Base-by-base conservation (phyloP, 2,329 filamentous ascomycete genomes). In the Cercospora sp. region DNA sequence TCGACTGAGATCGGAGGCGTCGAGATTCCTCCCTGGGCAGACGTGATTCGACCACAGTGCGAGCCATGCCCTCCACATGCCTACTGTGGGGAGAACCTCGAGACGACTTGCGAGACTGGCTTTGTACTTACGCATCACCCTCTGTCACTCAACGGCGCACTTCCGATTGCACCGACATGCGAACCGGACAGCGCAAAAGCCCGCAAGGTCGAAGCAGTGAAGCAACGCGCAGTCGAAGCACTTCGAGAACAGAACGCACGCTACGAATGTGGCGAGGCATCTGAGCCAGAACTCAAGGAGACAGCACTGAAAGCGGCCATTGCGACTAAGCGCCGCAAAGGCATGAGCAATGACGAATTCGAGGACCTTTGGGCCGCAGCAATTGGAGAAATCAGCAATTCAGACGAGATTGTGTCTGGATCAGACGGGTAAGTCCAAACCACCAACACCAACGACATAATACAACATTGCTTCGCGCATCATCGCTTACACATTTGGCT, bases 161-260 rank as follows among this genome's bases (percentile, higher is more conserved):
- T 98, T 5, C 95, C 95, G 7, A 82, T 99, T 8, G 89, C 94
- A 5, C 94, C 96, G 1, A 94, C 92, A 4, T 99, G 95, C 79
- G 94, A 97, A 80, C 91, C 95, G 0, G 96, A 99, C 79, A 93
- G 93, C 69, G 93, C 96, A 76, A 97, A 97, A 79, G 92, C 91
- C 7, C 89, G 92, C 45, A 90, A 91, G 18, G 91, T 98, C 60
- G 92, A 94, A 75, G 88, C 90, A 21, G 93, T 99, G 16, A 93
- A 94, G 7, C 90, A 98, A 77, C 91, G 90, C 78, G 93, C 92
- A 1, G 87, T 98, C 3, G 93, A 97, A 75, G 90, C 94, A 74
- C 86, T 99, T 60, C 88, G 95, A 64, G 89, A 97, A 73, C 89
- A 92, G 49, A 89, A 92, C 68, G 95, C 95, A 65, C 90, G 93